Base-by-base conservation (phyloP, 306 rosid genomes). In the Argentina anserina region DNA sequence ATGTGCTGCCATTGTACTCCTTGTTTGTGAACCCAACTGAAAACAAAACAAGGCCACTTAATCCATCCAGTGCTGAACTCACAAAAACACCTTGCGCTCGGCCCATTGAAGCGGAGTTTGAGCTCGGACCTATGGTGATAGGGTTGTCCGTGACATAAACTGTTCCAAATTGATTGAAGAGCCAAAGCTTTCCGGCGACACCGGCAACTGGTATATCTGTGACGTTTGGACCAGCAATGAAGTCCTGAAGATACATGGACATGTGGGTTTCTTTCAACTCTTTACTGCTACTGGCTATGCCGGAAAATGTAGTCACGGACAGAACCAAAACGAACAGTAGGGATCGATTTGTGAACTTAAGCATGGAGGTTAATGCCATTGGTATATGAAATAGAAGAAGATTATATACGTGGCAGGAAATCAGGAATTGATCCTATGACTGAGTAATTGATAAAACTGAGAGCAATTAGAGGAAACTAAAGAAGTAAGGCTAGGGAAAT, bases 1-100 rank as follows among this genome's bases (percentile, higher is more conserved):
- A 1, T 5, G 78, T 58, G 74, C 82, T 73, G 15, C 75, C 70
- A 21, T 9, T 64, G 33, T 70, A 77, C 49, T 63, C 76, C 71
- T 21, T 33, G 64, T 73, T 79, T 13, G 65, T 58, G 67, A 75
- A 75, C 20, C n/a, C 7, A 7, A 47, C 53, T 5, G 53, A 17
- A 47, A 47, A 47, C 23, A 18, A 3, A 47, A 20, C n/a, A 47
- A 18, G 23, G 23, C 23, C 53, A 47, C n/a, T 47, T 17, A 1
- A 2, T 6, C 53, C 23, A 23, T 47, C 53, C 53, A 18, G 53
- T 47, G 23, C 53, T 47, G 53, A 6, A 47, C 9, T 23, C 53
- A 47, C 23, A 7, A 47, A 47, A 47, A 47, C n/a, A 1, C 53
- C 53, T 47, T 20, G 53, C 0, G 23, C 21, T 47, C 53, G 53